Evolutionary conservation across 148 eudicot species (phyloP).

Genomic region (Simmondsia chinensis): DNA sequence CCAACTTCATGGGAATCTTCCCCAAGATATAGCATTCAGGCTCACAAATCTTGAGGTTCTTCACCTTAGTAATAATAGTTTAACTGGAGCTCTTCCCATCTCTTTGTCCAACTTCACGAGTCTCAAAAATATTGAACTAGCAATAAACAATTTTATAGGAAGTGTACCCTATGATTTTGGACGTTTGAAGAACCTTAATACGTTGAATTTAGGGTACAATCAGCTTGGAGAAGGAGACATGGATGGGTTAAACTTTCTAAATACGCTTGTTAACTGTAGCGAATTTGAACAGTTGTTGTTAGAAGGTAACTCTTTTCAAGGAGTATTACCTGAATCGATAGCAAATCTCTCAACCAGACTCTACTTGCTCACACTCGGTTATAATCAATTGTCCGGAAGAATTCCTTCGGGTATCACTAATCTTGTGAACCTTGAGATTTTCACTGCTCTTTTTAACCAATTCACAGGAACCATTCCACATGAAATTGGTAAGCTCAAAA

Average conservation of each 20-base stretch:
- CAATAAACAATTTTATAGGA: slow-evolving; percentile 2
- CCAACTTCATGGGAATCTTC: slow-evolving; percentile 17
- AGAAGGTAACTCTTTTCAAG: slow-evolving; percentile 5
- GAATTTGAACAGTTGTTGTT: neutral
- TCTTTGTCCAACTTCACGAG: slow-evolving; percentile 21
- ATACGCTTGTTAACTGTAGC: slow-evolving; percentile 17
- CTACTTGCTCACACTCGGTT: neutral
- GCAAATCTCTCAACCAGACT: slow-evolving; percentile 11
- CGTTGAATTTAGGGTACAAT: neutral
- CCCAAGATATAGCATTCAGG: slow-evolving; percentile 10
- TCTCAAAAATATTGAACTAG: neutral
- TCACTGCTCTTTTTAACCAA: neutral
- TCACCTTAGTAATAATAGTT: neutral
- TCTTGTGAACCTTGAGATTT: slow-evolving; percentile 1
- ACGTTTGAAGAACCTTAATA: neutral
- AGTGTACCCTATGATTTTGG: slow-evolving; percentile 6
- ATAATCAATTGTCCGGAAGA: slow-evolving; percentile 1
- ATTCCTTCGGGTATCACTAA: slow-evolving; percentile 15
- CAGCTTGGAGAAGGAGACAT: slow-evolving; percentile 12
- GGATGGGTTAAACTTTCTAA: slow-evolving; percentile 14
- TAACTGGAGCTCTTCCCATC: slow-evolving; percentile 22
- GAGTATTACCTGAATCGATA: slow-evolving; percentile 1
- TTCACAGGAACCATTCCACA: slow-evolving; percentile 17
- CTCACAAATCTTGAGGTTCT: slow-evolving; percentile 10
- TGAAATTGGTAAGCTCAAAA: slow-evolving; percentile 14